Conservation (phyloP, 2,329 filamentous ascomycete species). For the Hansfordia pulvinata region DNA sequence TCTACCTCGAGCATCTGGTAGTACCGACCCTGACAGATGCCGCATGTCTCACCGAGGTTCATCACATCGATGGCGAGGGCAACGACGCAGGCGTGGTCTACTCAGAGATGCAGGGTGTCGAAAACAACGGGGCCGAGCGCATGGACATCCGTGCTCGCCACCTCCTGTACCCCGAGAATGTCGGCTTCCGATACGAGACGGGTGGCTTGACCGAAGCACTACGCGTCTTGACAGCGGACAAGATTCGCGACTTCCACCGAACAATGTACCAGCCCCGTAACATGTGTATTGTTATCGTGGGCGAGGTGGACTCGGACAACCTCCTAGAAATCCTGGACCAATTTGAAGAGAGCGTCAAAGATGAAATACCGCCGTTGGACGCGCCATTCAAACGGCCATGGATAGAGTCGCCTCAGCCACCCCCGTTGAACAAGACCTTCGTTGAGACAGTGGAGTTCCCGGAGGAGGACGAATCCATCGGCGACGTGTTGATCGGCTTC, state of each 20-base stretch:
- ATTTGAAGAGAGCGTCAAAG: constrained; percentile 78
- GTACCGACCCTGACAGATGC: constrained; percentile 86
- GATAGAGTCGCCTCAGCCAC: constrained; percentile 74
- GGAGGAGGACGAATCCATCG: constrained; percentile 88
- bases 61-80: constrained; percentile 85
- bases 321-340: constrained; percentile 70
- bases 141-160: constrained; percentile 76
- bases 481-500: constrained; percentile 76
- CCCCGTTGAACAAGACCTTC: constrained; percentile 55
- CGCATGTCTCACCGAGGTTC: constrained; percentile 87
- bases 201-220: constrained; percentile 92
- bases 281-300: constrained; percentile 80
- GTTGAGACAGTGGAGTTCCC: constrained; percentile 80
- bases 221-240: constrained; percentile 70
- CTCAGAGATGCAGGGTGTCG: constrained; percentile 95
- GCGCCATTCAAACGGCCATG: constrained; percentile 76
- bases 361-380: constrained; percentile 63
- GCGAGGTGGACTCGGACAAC: constrained; percentile 73
- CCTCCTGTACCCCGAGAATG: constrained; percentile 72
- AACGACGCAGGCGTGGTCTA: constrained; percentile 97
- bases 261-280: constrained; percentile 99
- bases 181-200: constrained; percentile 96
- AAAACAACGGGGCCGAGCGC: constrained; percentile 72
- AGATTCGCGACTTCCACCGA: constrained; percentile 86
- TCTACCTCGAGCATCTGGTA: constrained; percentile 91